These are phyloP conservation scores for Ophiostoma quercus DNA, from an alignment of 2,329 filamentous ascomycete genomes.

Conservation along the genomic window DNA sequence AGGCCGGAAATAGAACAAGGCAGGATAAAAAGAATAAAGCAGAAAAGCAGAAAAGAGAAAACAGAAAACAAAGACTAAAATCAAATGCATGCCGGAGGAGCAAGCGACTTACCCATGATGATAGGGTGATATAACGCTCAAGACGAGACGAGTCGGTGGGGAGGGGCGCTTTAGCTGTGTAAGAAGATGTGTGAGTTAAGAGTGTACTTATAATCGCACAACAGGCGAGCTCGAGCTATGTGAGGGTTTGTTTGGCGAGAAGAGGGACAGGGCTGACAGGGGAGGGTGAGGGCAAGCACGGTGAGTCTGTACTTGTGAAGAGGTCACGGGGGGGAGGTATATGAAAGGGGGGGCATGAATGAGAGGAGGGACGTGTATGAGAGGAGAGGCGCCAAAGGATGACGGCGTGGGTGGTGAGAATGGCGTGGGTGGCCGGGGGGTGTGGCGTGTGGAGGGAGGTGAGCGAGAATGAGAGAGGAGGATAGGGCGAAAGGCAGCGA, in stretches of 20 bases:
- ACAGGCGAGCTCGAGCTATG: neutral
- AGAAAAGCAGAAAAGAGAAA: neutral
- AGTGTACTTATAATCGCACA: slow-evolving; percentile 1
- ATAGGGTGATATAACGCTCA: slow-evolving; percentile 17
- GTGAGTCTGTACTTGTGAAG: neutral
- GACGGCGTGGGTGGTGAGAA: slow-evolving; percentile 6
- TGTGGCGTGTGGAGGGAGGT: neutral
- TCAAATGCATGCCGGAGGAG: neutral
- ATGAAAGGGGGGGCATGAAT: neutral
- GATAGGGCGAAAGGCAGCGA: neutral
- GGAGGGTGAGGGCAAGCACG: neutral
- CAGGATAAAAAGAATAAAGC: neutral
- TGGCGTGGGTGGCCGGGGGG: neutral
- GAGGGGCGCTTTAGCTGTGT: neutral
- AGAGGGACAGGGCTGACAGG: slow-evolving; percentile 2
- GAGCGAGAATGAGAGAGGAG: slow-evolving; percentile 10
- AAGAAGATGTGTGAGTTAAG: slow-evolving; percentile 9
- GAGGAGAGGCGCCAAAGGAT: neutral
- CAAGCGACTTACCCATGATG: slow-evolving; percentile 24
- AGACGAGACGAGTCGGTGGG: slow-evolving; percentile 13
- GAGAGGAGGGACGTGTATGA: neutral
- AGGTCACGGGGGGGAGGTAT: neutral
- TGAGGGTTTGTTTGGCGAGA: neutral
- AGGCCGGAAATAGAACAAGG: neutral
- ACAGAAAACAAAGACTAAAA: neutral